A percentile compares a stretch with the other conserved stretches of the same genome.
Evolutionary conservation across 148 eudicot species (phyloP).

Genomic region (Talinum fruticosum): DNA sequence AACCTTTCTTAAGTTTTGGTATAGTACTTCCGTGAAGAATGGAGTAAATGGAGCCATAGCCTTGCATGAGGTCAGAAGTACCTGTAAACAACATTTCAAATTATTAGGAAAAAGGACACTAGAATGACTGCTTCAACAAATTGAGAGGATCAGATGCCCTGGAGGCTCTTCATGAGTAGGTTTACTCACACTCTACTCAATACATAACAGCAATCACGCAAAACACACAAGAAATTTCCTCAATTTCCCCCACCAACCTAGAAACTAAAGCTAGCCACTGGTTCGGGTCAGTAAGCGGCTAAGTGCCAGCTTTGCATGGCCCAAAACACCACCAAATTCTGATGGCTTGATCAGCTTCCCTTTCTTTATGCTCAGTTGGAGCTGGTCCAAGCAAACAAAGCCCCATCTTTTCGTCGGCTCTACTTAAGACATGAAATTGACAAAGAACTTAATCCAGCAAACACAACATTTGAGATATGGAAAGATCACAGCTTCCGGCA

Average conservation of each 20-base stretch:
- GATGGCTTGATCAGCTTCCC: neutral
- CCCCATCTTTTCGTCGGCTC: neutral
- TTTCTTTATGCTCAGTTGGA: neutral
- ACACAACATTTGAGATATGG: neutral
- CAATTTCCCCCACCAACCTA: no score
- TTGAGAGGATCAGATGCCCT: neutral
- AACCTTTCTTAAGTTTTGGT: slow-evolving; percentile 81
- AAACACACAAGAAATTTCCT: no score
- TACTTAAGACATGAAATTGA: neutral
- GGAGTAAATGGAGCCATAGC: slow-evolving; percentile 99
- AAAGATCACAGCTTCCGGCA: neutral
- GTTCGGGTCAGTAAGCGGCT: neutral
- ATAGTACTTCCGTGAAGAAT: slow-evolving; percentile 88
- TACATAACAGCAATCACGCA: neutral
- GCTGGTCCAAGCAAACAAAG: neutral
- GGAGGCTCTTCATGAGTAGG: neutral
- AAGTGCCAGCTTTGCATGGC: neutral
- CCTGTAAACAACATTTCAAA: slow-evolving; percentile 36
- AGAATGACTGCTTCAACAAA: neutral
- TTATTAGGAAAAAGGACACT: neutral
- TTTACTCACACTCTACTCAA: neutral
- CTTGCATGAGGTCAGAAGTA: slow-evolving; percentile 81
- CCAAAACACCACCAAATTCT: neutral
- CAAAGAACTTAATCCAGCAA: neutral
- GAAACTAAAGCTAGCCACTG: neutral